Percentiles rank a stretch among this genome's conserved stretches.
Conservation (phyloP, 2,329 filamentous ascomycete genomes). For the Stemphylium beticola region DNA sequence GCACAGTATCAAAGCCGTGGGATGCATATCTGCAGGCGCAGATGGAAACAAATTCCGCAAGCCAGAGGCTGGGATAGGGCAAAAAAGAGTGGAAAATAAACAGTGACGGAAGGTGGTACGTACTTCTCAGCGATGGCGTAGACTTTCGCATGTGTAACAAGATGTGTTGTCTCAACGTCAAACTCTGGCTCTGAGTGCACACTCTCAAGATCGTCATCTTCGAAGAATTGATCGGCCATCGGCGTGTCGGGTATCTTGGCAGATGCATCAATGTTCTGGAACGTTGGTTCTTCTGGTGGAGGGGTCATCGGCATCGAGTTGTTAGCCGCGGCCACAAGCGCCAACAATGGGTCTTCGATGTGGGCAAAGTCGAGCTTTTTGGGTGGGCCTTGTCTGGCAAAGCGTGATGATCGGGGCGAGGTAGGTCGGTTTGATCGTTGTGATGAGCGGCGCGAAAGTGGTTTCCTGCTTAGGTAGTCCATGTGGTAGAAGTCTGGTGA, state of each 20-base stretch:
- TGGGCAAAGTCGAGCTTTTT: constrained; percentile 42
- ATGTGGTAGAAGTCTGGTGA: constrained; percentile 50
- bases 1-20: constrained; percentile 24
- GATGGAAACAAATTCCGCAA: constrained; percentile 18
- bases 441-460: constrained; percentile 38
- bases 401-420: constrained; percentile 28
- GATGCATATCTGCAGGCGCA: constrained; percentile 6
- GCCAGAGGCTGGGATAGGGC: constrained; percentile 21
- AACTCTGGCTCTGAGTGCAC: constrained; percentile 41
- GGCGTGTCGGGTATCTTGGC: constrained; percentile 41
- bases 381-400: constrained; percentile 19
- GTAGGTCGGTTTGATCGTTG: constrained; percentile 33
- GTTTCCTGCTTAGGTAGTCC: constrained; percentile 47
- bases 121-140: constrained; percentile 59
- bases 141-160: constrained; percentile 55
- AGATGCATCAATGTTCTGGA: constrained; percentile 29
- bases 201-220: constrained; percentile 39
- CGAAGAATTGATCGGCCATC: constrained; percentile 44
- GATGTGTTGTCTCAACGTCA: constrained; percentile 49
- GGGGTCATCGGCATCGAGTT: constrained; percentile 34
- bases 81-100: constrained; percentile 15
- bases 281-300: constrained; percentile 31
- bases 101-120: constrained; percentile 29
- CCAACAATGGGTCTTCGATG: constrained; percentile 49
- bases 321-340: constrained; percentile 36